Base-by-base conservation (phyloP, 495 filamentous ascomycete species). In the Patellaria atrata region DNA sequence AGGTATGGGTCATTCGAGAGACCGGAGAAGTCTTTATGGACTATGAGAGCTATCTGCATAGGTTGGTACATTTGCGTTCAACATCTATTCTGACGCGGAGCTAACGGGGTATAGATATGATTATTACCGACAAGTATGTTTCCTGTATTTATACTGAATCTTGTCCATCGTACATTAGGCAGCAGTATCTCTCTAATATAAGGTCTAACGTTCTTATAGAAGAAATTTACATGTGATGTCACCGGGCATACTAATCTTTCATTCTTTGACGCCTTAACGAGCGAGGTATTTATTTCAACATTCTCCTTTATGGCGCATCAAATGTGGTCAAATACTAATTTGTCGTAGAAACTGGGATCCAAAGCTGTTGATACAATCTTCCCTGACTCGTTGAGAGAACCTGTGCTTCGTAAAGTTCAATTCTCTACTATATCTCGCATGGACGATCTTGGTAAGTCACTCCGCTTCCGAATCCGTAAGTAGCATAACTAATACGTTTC, bases 241-340 rank as follows among this genome's bases (percentile, higher is more conserved):
- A 94, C 82, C 2, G 89, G 89, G 22, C 85, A 93, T 56, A 91
- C 86, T 18, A 79, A 79, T 18, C 58, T 94, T 45, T 87, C 67
- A n/a, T 96, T 92, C 56, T 94, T 92, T 39, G 83, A 96, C 35
- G 89, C 89, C 3, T 65, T 85, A 11, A 73, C 81, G 53, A 94
- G 85, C 56, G 91, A 97, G 71, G 89, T 94, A 71, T 25, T 75
- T 59, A 31, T 34, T 40, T 6, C 19, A 35, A 33, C 23, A 25
- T 20, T 16, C 14, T 17, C n/a, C 25, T 22, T 29, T 20, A 12
- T 5, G 16, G 14, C 9, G 8, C 8, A 10, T 13, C 15, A 26
- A 16, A 23, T 9, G 20, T 27, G 13, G 13, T 15, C 8, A n/a
- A 6, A 30, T 7, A 39, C 19, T n/a, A n/a, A n/a, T n/a, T n/a